phyloP scores from a whole-genome alignment of 2,329 filamentous ascomycete genomes.

The Domatiomyces globalis region DNA sequence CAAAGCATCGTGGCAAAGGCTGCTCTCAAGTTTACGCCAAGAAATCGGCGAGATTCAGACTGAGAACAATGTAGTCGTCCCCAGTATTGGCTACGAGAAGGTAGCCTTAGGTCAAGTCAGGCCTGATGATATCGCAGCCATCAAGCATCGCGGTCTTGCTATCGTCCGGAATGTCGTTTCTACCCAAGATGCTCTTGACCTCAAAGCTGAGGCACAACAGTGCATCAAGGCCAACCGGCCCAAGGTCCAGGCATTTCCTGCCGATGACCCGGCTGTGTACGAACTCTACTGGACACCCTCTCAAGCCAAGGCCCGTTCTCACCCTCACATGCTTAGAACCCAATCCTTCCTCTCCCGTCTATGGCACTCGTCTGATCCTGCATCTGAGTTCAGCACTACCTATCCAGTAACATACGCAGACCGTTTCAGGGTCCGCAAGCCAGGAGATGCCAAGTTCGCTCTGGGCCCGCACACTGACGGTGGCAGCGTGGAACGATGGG shows the following conservation, averaged over 20 bases:
- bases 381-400: conserved; percentile 33
- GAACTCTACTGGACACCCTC: conserved; percentile 62
- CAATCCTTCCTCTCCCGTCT: conserved; percentile 50
- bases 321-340: conserved; percentile 47
- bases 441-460: conserved; percentile 56
- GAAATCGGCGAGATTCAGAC: conserved; percentile 29
- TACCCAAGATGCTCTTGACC: conserved; percentile 46
- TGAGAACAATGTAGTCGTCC: conserved; percentile 30
- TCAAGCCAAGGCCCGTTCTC: conserved; percentile 53
- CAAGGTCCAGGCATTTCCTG: conserved; percentile 46
- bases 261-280: conserved; percentile 53
- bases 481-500: conserved; percentile 63
- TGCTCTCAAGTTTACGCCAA: conserved; percentile 26
- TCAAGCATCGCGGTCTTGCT: conserved; percentile 47
- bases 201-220: conserved; percentile 50
- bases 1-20: conserved; percentile 28
- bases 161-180: conserved; percentile 54
- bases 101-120: conserved; percentile 26
- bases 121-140: conserved; percentile 31
- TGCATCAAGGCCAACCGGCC: conserved; percentile 50
- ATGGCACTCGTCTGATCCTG: conserved; percentile 43
- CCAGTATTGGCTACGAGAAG: conserved; percentile 29
- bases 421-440: conserved; percentile 55
- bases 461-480: conserved; percentile 62
- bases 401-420: conserved; percentile 57